Evolutionary conservation across 2,329 filamentous ascomycete species (phyloP), one percentile per base, ranked within the genome.

Genomic region (Trichoderma pleuroti): DNA sequence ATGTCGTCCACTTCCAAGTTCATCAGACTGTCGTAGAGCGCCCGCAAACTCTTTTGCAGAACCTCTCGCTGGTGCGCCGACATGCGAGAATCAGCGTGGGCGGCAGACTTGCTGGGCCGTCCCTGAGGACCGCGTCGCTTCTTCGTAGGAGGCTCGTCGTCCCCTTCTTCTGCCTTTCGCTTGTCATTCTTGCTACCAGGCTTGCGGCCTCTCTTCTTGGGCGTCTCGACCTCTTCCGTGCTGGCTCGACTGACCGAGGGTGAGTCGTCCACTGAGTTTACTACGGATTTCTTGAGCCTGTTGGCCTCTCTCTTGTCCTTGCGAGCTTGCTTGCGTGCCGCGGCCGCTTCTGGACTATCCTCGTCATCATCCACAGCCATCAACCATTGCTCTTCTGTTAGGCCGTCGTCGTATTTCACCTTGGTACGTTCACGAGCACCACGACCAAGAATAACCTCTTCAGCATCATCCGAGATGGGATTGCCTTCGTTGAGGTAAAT

Each of bases 361-460:
- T 99, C 96, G 64, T 98, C 94, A 72, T 97, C 95, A 79, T 99
- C 96, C 36, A 99, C 95, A 68, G 96, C 96, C 85, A 97, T 95
- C 65, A 98, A 88, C 96, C 96, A 99, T 81, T 99, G 97, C 83
- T 99, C 96, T 82, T 99, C 97, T 0, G 96, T 98, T 34, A 99
- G 89, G 66, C 97, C 96, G 77, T 99, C 96, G 77, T 99, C 96
- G 76, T 99, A 99, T 80, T 92, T 92, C 77, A 98, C 94, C 77
- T 93, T 91, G 75, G 94, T 98, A 72, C 97, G 91, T 82, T 99
- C 96, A 84, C 96, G 92, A 73, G 95, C 95, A 76, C 96, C 96
- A 80, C 96, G 94, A 72, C 96, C 96, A 36, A 90, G 84, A 30
- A 90, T 84, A 36, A 90, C 86, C 74, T 96, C 93, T 72, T 93